Conservation (phyloP, 805 yeast species). For the Pichia manshurica region DNA sequence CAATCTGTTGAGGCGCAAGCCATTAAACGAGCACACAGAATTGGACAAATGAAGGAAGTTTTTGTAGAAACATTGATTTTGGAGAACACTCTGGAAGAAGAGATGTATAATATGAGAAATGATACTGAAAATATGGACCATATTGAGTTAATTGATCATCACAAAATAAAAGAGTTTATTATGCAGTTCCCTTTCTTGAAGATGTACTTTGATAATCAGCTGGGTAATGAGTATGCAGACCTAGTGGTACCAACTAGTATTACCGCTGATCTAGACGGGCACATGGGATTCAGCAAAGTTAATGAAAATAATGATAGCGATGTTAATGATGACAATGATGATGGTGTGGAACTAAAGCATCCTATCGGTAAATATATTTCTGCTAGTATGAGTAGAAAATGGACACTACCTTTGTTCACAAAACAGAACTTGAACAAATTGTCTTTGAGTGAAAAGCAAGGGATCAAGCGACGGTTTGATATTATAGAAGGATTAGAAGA, state of each 20-base stretch:
- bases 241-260: constrained; percentile 18
- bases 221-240: constrained; percentile 15
- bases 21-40: constrained; percentile 70
- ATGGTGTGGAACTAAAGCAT: constrained; percentile 12
- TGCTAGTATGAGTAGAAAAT: constrained; percentile 15
- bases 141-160: constrained; percentile 49
- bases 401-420: constrained; percentile 36
- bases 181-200: constrained; percentile 44
- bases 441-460: constrained; percentile 21
- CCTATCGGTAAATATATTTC: constrained; percentile 15
- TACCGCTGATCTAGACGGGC: constrained; percentile 10
- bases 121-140: constrained; percentile 19
- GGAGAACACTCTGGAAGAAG: constrained; percentile 61
- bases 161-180: constrained; percentile 52
- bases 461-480: constrained; percentile 12
- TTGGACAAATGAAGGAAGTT: constrained; percentile 62
- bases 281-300: no score
- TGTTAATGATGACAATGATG: constrained; percentile 13
- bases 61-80: constrained; percentile 63
- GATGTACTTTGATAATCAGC: constrained; percentile 33
- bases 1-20: constrained; percentile 69
- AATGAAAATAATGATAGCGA: no score
- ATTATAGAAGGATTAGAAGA: constrained; percentile 7
- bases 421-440: constrained; percentile 26
- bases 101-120: constrained; percentile 44